Percentiles rank a stretch among this genome's conserved stretches.
phyloP scores from a whole-genome alignment of 495 filamentous ascomycete genomes.

The Xylona heveae region DNA sequence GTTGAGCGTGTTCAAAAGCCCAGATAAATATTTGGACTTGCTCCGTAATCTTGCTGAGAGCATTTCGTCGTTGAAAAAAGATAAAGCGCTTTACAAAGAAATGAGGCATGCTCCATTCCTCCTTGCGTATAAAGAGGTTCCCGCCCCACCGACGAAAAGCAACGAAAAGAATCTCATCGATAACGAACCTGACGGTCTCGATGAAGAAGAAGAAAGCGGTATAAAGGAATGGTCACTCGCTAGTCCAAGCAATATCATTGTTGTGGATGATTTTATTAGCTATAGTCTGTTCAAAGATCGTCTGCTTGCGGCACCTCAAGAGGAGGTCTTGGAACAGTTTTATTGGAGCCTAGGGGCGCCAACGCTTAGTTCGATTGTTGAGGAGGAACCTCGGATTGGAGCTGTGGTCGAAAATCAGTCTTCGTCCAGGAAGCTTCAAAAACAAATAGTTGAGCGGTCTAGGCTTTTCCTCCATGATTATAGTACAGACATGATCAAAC shows the following conservation, averaged over 20 bases:
- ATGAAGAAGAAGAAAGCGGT: conserved; percentile 45
- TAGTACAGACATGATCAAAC: conserved; percentile 41
- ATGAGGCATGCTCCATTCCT: conserved; percentile 62
- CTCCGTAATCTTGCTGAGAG: conserved; percentile 57
- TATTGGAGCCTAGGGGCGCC: conserved; percentile 45
- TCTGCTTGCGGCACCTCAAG: conserved; percentile 67
- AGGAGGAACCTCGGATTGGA: conserved; percentile 36
- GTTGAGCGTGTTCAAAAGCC: conserved; percentile 51
- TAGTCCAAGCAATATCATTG: conserved; percentile 43
- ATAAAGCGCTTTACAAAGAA: conserved; percentile 51
- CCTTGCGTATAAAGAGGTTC: conserved; percentile 56
- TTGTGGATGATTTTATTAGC: conserved; percentile 70
- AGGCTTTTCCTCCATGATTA: conserved; percentile 75
- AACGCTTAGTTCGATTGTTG: conserved; percentile 34
- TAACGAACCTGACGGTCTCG: conserved; percentile 16
- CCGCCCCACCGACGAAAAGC: conserved; percentile 19
- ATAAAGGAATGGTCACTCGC: conserved; percentile 62
- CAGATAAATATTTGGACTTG: conserved; percentile 69
- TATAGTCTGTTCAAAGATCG: conserved; percentile 67
- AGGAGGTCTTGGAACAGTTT: conserved; percentile 67
- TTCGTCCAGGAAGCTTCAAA: conserved; percentile 36
- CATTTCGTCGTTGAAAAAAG: conserved; percentile 42
- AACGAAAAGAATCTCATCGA: not conserved
- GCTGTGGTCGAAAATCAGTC: conserved; percentile 27
- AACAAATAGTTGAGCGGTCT: conserved; percentile 63